Conservation (phyloP, 768 basidiomycete species). For the Leccinum broughii region DNA sequence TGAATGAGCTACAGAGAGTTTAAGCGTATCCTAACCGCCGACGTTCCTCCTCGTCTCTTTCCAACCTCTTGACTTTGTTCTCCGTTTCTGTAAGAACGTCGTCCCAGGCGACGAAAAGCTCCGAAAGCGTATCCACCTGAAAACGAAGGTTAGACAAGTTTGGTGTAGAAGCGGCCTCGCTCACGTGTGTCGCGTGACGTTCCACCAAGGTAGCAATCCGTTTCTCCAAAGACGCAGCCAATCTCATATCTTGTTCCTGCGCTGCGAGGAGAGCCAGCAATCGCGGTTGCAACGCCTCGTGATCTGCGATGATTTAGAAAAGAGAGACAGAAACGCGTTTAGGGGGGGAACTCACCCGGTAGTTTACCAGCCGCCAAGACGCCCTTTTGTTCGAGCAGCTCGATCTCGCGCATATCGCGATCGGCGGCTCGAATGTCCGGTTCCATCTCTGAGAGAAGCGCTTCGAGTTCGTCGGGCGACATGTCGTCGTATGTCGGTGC, state of each 20-base stretch:
- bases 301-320: constrained; percentile 39
- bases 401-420: constrained; percentile 78
- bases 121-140: constrained; percentile 81
- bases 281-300: constrained; percentile 68
- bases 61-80: constrained; percentile 40
- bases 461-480: constrained; percentile 67
- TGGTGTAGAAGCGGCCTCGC: constrained; percentile 20
- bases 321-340: not conserved
- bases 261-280: constrained; percentile 56
- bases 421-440: constrained; percentile 82
- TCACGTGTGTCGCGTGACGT: constrained; percentile 67
- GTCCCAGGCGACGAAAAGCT: constrained; percentile 85
- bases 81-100: constrained; percentile 72
- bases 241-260: constrained; percentile 57
- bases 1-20: too few relatives aligned
- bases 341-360: constrained; percentile 39
- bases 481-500: constrained; percentile 62
- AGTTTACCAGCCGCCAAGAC: constrained; percentile 74
- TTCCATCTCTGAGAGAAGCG: constrained; percentile 76
- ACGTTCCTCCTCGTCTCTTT: too few relatives aligned
- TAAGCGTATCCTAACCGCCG: too few relatives aligned
- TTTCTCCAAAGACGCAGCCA: constrained; percentile 62
- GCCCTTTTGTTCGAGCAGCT: constrained; percentile 65
- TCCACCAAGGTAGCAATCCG: constrained; percentile 67
- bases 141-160: not conserved